phyloP scores from a whole-genome alignment of 2,329 filamentous ascomycete species.

The Lachnellula cervina region DNA sequence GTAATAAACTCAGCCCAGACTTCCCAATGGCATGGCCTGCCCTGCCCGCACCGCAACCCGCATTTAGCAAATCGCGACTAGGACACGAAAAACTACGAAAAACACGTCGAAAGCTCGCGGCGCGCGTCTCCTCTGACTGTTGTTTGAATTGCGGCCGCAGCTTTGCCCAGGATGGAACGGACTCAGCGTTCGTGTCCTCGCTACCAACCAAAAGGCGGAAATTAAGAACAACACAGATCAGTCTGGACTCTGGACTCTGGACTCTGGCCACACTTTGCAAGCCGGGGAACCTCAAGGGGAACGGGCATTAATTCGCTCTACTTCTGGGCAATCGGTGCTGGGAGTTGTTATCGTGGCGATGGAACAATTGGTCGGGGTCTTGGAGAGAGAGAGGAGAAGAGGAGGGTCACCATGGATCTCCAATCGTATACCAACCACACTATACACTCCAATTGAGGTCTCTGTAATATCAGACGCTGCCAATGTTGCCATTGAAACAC shows the following conservation, averaged over 20 bases:
- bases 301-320: not conserved
- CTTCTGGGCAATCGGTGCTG: not conserved
- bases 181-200: not conserved
- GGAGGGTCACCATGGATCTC: not conserved
- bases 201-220: constrained; percentile 4
- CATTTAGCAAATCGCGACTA: not conserved
- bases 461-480: not conserved
- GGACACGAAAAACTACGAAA: not conserved
- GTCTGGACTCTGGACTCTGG: too few relatives aligned
- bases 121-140: not conserved
- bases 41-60: not conserved
- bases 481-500: not conserved
- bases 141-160: not conserved
- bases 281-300: not conserved
- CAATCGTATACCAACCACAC: not conserved
- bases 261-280: too few relatives aligned
- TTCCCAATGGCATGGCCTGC: too few relatives aligned
- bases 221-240: not conserved
- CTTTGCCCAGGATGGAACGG: not conserved
- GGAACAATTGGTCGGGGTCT: not conserved
- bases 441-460: too few relatives aligned
- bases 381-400: not conserved
- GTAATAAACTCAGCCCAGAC: too few relatives aligned
- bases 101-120: not conserved
- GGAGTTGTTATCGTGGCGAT: not conserved